phyloP scores from a whole-genome alignment of 306 rosid species.

The Senna tora region DNA sequence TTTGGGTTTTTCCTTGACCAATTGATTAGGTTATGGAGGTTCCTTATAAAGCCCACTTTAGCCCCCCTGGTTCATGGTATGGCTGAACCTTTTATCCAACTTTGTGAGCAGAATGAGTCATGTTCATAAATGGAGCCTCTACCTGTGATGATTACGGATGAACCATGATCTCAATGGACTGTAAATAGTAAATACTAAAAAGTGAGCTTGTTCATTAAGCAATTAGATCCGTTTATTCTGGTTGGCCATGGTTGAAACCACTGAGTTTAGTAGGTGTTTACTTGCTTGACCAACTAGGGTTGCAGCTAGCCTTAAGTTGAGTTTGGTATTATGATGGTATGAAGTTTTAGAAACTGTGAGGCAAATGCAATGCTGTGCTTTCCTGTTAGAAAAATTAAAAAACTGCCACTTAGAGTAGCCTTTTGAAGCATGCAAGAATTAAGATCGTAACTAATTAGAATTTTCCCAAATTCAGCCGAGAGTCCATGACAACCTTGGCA shows the following conservation, averaged over 20 bases:
- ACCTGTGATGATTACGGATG: not conserved
- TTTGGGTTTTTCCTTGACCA: slow-evolving; percentile 3
- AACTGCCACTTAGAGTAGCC: not conserved
- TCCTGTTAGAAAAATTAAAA: not conserved
- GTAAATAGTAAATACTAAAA: not conserved
- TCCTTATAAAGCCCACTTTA: not conserved
- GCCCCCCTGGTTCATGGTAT: slow-evolving; percentile 1
- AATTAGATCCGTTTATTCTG: slow-evolving; percentile 1
- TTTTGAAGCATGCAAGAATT: not conserved
- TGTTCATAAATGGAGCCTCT: not conserved
- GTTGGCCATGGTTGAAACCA: not conserved
- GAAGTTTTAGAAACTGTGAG: not conserved
- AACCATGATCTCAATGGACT: not conserved
- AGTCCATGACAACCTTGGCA: slow-evolving; percentile 9
- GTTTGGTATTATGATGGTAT: not conserved
- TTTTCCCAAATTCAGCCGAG: slow-evolving; percentile 3
- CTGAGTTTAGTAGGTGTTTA: slow-evolving; percentile 1
- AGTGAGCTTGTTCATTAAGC: not conserved
- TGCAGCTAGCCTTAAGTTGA: not conserved
- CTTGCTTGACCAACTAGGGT: slow-evolving; percentile 20
- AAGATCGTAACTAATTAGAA: not conserved
- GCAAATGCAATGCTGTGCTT: not conserved
- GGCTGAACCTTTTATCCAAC: slow-evolving; percentile 11
- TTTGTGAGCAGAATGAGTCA: slow-evolving; percentile 4
- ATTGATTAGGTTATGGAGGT: not conserved